Conservation (phyloP, 345 rosid species). For the Litchi chinensis region DNA sequence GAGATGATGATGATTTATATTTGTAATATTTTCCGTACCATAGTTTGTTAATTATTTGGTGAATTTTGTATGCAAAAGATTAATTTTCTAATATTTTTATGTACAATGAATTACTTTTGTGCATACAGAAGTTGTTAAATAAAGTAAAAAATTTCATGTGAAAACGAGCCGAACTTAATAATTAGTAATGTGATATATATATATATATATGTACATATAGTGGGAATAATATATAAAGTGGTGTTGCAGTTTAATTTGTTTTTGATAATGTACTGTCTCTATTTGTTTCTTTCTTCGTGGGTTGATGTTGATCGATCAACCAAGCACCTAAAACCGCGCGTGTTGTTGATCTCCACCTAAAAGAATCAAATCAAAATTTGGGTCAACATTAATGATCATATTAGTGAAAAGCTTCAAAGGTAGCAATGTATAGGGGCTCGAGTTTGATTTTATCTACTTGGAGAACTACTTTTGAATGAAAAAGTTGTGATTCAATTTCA, state of each 20-base stretch:
- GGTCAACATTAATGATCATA: slow-evolving; percentile 10
- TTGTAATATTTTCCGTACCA: too few relatives aligned
- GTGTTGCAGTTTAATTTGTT: not conserved
- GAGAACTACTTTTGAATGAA: not conserved
- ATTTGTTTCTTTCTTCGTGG: not conserved
- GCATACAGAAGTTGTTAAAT: not conserved
- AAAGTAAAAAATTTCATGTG: too few relatives aligned
- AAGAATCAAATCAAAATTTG: not conserved
- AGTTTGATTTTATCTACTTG: not conserved
- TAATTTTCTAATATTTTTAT: too few relatives aligned
- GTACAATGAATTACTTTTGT: too few relatives aligned
- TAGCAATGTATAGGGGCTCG: not conserved
- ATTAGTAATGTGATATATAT: not conserved
- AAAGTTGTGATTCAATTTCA: not conserved
- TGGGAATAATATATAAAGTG: too few relatives aligned
- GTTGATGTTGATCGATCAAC: not conserved
- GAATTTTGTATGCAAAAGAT: too few relatives aligned
- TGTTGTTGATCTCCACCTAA: not conserved
- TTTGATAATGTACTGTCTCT: not conserved
- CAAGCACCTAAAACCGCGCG: not conserved
- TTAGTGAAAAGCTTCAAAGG: not conserved
- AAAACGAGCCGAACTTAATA: not conserved
- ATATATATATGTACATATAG: too few relatives aligned
- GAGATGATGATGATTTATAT: not conserved
- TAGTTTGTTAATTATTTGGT: too few relatives aligned